Conservation (phyloP, 192 early-diverging fungal species). For the Mortierella claussenii region DNA sequence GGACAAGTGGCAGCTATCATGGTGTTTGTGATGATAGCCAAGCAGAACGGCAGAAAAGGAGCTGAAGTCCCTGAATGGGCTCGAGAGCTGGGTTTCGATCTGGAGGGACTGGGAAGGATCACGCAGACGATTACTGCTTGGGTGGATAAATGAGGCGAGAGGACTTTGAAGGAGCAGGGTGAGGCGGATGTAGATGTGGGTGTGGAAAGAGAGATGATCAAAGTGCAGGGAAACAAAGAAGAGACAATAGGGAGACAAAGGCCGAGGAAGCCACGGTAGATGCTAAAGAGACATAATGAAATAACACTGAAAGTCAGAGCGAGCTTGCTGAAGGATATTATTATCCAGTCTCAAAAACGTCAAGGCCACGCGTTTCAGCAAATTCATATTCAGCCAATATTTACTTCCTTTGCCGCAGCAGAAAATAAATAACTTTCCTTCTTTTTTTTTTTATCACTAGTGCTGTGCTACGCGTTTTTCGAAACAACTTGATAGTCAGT, state of each 20-base stretch:
- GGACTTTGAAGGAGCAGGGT: not conserved
- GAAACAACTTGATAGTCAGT: too few species aligned
- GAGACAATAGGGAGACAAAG: not conserved
- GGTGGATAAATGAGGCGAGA: slow-evolving; percentile 34
- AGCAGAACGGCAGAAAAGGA: slow-evolving; percentile 35
- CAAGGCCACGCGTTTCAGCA: too few species aligned
- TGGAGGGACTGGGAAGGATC: slow-evolving; percentile 38
- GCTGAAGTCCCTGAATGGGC: slow-evolving; percentile 40
- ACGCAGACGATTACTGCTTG: slow-evolving; percentile 43
- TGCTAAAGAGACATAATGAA: not conserved
- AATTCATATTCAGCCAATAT: too few species aligned
- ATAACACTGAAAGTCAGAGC: too few species aligned
- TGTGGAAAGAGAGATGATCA: not conserved
- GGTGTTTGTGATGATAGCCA: slow-evolving; percentile 48
- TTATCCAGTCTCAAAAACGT: too few species aligned
- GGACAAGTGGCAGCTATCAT: slow-evolving; percentile 47
- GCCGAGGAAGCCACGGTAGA: not conserved
- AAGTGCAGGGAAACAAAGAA: not conserved
- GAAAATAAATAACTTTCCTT: too few species aligned
- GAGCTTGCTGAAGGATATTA: too few species aligned
- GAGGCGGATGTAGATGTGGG: not conserved
- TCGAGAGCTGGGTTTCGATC: slow-evolving; percentile 44
- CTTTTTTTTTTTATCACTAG: too few species aligned
- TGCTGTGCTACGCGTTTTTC: too few species aligned
- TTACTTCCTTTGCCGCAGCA: too few species aligned